Evolutionary conservation across 352 stramenopile genomes (phyloP), one percentile per base, ranked within the genome.

Genomic region (Phytophthora capsici): DNA sequence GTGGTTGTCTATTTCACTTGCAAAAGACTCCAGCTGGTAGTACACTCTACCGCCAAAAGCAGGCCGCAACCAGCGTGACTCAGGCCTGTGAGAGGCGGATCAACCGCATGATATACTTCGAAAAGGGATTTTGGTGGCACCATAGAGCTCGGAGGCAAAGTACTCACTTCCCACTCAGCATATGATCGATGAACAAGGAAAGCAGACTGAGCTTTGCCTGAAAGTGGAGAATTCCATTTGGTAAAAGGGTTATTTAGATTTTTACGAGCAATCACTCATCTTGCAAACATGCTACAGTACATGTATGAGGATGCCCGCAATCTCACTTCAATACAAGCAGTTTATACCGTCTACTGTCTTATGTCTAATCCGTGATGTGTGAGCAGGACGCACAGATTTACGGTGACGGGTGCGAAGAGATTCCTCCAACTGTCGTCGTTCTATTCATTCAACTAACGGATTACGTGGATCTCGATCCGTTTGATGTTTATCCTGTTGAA

Each of bases 171-270:
- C 25, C 34, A 14, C 17, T 16, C 30, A 56, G 34, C 55, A 56
- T 48, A 55, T 63, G 55, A 25, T 41, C n/a, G 20, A 36, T 22
- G 28, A 34, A 46, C 20, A 57, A 47, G 36, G 43, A 54, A 54
- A 47, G 30, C 54, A 54, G 54, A 56, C 14, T 22, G n/a, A 61
- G 55, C 55, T 63, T 48, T 63, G 40, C 53, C 17, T 23, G 19
- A 37, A 26, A 26, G n/a, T 43, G 3, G 25, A 8, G 17, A 13
- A 30, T 50, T 55, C n/a, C 16, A 13, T n/a, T 52, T 28, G 32
- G 7, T 28, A 28, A 28, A 28, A 28, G 6, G 25, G 3, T 28
- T 28, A 10, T 30, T 30, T 10, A 6, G 26, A n/a, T n/a, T n/a
- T n/a, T n/a, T n/a, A n/a, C n/a, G n/a, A n/a, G n/a, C n/a, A n/a